phyloP scores from a whole-genome alignment of 192 early-diverging fungal genomes.

The Rhizoclosmatium sp. region DNA sequence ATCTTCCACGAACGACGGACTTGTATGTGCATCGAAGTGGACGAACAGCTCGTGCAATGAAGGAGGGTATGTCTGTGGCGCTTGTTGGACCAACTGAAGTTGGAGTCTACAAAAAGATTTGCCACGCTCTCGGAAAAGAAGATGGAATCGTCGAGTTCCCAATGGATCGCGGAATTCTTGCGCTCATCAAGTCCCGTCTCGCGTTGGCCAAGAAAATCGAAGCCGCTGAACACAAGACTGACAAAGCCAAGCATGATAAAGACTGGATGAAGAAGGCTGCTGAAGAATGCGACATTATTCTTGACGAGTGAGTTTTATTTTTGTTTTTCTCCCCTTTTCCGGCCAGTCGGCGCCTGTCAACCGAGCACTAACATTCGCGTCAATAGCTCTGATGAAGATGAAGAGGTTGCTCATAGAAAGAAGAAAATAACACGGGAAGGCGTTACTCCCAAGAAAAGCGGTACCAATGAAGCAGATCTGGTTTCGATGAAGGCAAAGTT shows the following conservation, averaged over 20 bases:
- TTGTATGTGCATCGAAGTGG: conserved; percentile 97
- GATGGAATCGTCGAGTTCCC: conserved; percentile 80
- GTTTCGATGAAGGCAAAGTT: conserved; percentile 38
- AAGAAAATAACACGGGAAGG: conserved; percentile 19
- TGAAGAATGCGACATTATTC: conserved; percentile 78
- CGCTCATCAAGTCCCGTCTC: conserved; percentile 77
- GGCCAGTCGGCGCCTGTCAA: not conserved
- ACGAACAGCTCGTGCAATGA: conserved; percentile 88
- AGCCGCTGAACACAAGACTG: conserved; percentile 69
- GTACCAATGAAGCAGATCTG: not conserved
- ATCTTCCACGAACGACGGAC: conserved; percentile 88
- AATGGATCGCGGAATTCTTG: conserved; percentile 74
- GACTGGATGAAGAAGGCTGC: conserved; percentile 85
- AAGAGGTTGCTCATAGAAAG: not conserved
- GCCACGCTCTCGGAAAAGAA: conserved; percentile 76
- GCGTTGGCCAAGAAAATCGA: conserved; percentile 85
- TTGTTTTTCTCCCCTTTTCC: not conserved
- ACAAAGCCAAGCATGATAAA: conserved; percentile 57
- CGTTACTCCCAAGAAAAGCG: not conserved
- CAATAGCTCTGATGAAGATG: conserved; percentile 22
- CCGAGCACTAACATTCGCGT: no score
- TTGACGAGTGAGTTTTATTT: conserved; percentile 65
- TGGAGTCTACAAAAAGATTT: conserved; percentile 82
- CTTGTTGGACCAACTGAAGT: conserved; percentile 87
- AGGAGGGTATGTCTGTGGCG: conserved; percentile 83